Evolutionary conservation across 2,329 filamentous ascomycete species (phyloP), one percentile per base, ranked within the genome.

Genomic region (Cryphonectria nitschkei): DNA sequence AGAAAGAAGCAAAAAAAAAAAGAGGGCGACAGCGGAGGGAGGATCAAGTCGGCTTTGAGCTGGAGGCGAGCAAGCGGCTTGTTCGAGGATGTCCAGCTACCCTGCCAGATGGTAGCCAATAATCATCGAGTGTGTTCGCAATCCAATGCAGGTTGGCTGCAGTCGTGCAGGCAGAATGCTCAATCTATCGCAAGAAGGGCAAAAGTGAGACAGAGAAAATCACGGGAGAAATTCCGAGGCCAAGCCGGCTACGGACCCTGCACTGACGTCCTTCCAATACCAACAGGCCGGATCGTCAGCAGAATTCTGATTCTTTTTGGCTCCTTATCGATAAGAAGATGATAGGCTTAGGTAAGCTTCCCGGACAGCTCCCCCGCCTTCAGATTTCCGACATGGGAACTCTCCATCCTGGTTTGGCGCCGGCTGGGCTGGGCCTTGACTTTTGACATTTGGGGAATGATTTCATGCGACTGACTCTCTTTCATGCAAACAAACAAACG

Each of bases 111-210:
- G 29, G 22, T 67, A 32, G 6, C 32, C 37, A 56, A 32, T n/a
- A 29, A n/a, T 6, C 32, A 41, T 14, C 29, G 52, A 60, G 13
- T 6, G 9, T 6, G 64, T 29, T 67, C 34, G 56, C 26, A 8
- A 32, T 46, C 50, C 52, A 70, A 65, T 71, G 69, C 69, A 68
- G 26, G 65, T 73, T 71, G 64, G 71, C 64, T 63, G 69, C 69
- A 68, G 66, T 37, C 34, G 63, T 69, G 71, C 69, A 69, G 67
- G 58, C 39, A n/a, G 46, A 34, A 41, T 54, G 34, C 22, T 11
- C 7, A 29, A 32, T 19, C 19, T 37, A 63, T 68, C 32, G 9
- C 41, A 5, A 62, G 29, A 26, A 37, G 19, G 46, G 22, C 46
- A 50, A 52, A 39, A 68, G 43, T 46, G 3, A 43, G 65, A 34